phyloP scores from a whole-genome alignment of 257 asterid genomes.

The Verbascum thapsus region DNA sequence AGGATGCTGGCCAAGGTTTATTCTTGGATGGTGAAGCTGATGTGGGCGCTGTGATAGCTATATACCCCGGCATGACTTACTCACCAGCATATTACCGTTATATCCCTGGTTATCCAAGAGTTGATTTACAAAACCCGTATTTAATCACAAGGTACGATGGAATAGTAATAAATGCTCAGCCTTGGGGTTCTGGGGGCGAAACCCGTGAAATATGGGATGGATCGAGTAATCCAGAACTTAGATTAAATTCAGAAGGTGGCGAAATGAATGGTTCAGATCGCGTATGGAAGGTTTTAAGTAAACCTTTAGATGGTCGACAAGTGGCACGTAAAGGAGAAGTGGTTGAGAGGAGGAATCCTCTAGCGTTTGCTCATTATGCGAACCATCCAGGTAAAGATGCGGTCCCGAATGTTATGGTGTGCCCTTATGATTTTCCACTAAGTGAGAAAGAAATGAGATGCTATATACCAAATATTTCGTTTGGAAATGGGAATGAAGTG shows the following conservation, averaged over 20 bases:
- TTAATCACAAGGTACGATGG: constrained; percentile 91
- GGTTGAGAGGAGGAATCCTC: constrained; percentile 84
- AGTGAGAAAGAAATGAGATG: constrained; percentile 65
- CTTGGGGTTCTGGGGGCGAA: constrained; percentile 94
- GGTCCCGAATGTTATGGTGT: constrained; percentile 80
- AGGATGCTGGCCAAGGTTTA: constrained; percentile 87
- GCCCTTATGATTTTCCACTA: constrained; percentile 80
- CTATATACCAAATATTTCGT: constrained; percentile 77
- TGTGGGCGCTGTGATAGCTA: constrained; percentile 73
- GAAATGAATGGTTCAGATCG: constrained; percentile 57
- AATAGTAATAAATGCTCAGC: constrained; percentile 81
- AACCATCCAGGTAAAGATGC: constrained; percentile 75
- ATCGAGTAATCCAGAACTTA: constrained; percentile 29
- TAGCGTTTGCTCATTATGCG: constrained; percentile 87
- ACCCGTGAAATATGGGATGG: constrained; percentile 72
- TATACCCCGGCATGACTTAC: constrained; percentile 86
- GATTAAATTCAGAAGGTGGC: constrained; percentile 32
- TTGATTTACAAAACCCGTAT: constrained; percentile 75
- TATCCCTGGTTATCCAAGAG: constrained; percentile 89
- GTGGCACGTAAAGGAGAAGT: constrained; percentile 46
- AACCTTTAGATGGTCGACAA: constrained; percentile 58
- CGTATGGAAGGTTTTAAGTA: constrained; percentile 77
- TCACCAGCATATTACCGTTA: constrained; percentile 79
- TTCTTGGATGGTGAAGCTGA: constrained; percentile 81
- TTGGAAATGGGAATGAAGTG: constrained; percentile 66